Base-by-base conservation (phyloP, 768 basidiomycete species). In the Pluteus cervinus region DNA sequence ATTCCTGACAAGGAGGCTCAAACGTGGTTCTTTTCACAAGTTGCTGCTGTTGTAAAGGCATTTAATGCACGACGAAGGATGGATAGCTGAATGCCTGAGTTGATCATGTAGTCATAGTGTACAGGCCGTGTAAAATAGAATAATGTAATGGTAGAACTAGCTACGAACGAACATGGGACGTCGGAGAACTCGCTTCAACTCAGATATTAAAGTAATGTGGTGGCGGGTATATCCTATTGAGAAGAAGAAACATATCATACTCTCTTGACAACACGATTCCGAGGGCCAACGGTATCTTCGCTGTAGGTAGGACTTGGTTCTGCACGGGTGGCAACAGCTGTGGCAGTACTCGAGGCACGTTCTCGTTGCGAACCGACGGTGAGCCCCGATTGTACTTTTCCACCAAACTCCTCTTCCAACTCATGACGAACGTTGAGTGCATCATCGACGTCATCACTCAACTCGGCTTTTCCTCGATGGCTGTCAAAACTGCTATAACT, bases 11-110 rank as follows among this genome's bases (percentile, higher is more conserved):
- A 83, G 58, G 59, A 65, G 18, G 73, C 84, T 4, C 82, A 84
- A 60, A 66, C 68, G 5, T 89, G 86, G 86, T 87, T 89, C 62
- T 89, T 87, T 58, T 69, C 68, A 16, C 78, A 85, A 51, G 75
- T 89, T 26, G 79, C 80, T 17, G 68, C 72, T 7, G 81, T 89
- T 29, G 86, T 88, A 15, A 86, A 84, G 53, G 57, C 75, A 25
- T 87, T 81, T 58, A 89, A 88, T 59, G 69, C 77, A 28, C 74
- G 69, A 41, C 71, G 77, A 53, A 71, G 83, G 52, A 86, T 87
- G 79, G 84, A 84, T 53, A 45, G 42, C 31, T 63, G 34, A 60
- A 37, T 25, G 14, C 9, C 14, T 28, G 26, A 28, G n/a, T n/a
- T n/a, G n/a, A n/a, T n/a, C n/a, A n/a, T n/a, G n/a, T n/a, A n/a